A percentile compares a stretch with the other conserved stretches of the same genome.
Conservation (phyloP, 441 rosid species). For the Mallotus japonicus region DNA sequence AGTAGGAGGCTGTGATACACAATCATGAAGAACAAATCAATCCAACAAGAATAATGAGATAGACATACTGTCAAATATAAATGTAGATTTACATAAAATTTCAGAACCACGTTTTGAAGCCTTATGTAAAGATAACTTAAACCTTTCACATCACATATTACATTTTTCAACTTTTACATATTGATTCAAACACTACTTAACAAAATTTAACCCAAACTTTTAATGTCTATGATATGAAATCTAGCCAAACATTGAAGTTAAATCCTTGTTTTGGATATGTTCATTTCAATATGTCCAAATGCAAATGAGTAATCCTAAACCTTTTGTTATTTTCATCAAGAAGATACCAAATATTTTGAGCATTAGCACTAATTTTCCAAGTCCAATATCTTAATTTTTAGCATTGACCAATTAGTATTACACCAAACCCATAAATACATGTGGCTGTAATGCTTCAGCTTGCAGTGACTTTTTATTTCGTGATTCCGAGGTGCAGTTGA, state of each 20-base stretch:
- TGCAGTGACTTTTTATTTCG: no score
- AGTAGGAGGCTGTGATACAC: slow-evolving; percentile 60
- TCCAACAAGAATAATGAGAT: neutral
- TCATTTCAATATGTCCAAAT: neutral
- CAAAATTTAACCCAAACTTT: neutral
- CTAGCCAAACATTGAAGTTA: neutral
- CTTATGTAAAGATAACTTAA: neutral
- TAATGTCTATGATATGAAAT: no score
- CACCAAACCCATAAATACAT: neutral
- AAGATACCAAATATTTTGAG: neutral
- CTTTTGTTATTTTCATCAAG: neutral
- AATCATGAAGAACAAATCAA: slow-evolving; percentile 25
- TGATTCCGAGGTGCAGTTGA: neutral
- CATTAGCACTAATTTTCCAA: neutral
- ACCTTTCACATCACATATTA: neutral
- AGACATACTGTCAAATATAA: slow-evolving; percentile 6
- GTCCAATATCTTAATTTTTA: neutral
- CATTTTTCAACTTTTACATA: neutral
- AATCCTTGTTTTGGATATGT: neutral
- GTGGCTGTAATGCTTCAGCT: neutral
- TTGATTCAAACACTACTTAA: neutral
- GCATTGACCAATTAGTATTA: neutral
- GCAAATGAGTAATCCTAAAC: neutral
- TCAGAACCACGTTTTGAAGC: neutral
- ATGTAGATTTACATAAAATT: neutral